Base-by-base conservation (phyloP, 176 grass and related monocot genomes). In the Puccinellia tenuiflora region DNA sequence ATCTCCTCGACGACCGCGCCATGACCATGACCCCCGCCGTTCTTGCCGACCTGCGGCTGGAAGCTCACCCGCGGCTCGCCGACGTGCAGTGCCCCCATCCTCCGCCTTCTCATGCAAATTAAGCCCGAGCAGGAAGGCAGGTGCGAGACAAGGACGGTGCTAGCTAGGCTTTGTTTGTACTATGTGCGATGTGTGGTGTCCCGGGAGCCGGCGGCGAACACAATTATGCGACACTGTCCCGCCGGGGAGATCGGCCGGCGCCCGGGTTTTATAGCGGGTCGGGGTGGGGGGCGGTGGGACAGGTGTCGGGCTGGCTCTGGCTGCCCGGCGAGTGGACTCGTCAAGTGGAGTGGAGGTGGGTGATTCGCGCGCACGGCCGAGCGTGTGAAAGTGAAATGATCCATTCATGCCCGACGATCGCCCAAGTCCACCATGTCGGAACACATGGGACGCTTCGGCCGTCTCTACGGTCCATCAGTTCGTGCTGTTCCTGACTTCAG, bases 1-100 rank as follows among this genome's bases (percentile, higher is more conserved):
- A 98, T 91, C 92, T 98, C 96, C 71, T 98, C 96, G 2, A 88
- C 68, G 15, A 98, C 90, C 42, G 88, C 38, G 37, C 86, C 86
- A 34, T 91, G 92, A 2, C 86, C 86, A 34, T 91, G 92, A 2
- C 79, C 78, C 4, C 28, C 46, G 31, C 21, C 33, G 83, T 54
- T 82, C 83, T 78, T 89, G 25, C 18, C 45, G 43, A 28, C 77
- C 82, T 56, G 72, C 82, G 14, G 72, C n/a, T 78, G 75, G 75
- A 68, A 82, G 90, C 15, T 73, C 85, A 81, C 63, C 86, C 75
- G 80, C 43, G 79, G 73, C 59, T 91, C 92, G 43, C 85, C 72
- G 68, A 94, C 75, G 68, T 91, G 87, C 21, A 98, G 86, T 69
- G 88, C 87, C 31, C 92, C 92, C 96, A 98, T 95, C 75, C 79